Evolutionary conservation across 2,329 filamentous ascomycete genomes (phyloP).

Genomic region (Colletotrichum neosansevieriae): DNA sequence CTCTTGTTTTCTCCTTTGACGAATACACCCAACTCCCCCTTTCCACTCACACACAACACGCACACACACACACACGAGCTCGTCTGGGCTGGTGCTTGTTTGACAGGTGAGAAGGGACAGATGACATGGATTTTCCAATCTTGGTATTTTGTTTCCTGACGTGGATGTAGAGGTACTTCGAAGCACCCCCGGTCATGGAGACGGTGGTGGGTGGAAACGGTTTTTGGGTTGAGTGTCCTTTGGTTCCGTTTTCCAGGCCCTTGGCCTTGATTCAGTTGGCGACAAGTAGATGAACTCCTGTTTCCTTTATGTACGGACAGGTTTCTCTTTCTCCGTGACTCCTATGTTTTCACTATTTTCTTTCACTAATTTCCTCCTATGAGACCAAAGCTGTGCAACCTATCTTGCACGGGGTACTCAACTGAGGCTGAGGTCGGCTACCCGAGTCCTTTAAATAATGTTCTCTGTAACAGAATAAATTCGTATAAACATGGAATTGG

Average conservation of each 20-base stretch:
- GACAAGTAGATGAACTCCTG: neutral
- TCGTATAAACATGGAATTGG: too few relatives aligned
- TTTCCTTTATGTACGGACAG: neutral
- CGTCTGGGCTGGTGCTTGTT: neutral
- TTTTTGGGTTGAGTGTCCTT: neutral
- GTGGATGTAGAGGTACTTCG: constrained; percentile 12
- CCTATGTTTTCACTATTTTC: too few relatives aligned
- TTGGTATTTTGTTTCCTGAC: neutral
- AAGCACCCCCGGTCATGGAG: too few relatives aligned
- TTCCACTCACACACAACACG: constrained; percentile 10
- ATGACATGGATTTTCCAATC: constrained; percentile 1
- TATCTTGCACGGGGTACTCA: too few relatives aligned
- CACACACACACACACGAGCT: neutral
- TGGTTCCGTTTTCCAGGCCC: neutral
- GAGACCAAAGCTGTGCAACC: too few relatives aligned
- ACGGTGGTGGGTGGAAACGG: neutral
- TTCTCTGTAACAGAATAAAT: too few relatives aligned
- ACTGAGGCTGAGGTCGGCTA: too few relatives aligned
- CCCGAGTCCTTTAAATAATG: too few relatives aligned
- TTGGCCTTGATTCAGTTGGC: too few relatives aligned
- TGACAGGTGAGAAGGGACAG: constrained; percentile 16
- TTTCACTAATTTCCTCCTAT: too few relatives aligned
- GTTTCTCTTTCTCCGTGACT: too few relatives aligned
- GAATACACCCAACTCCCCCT: neutral
- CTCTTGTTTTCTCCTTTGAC: constrained; percentile 15